Evolutionary conservation across 2,329 filamentous ascomycete species (phyloP), one percentile per base, ranked within the genome.

Genomic region (Monosporascus sp.): DNA sequence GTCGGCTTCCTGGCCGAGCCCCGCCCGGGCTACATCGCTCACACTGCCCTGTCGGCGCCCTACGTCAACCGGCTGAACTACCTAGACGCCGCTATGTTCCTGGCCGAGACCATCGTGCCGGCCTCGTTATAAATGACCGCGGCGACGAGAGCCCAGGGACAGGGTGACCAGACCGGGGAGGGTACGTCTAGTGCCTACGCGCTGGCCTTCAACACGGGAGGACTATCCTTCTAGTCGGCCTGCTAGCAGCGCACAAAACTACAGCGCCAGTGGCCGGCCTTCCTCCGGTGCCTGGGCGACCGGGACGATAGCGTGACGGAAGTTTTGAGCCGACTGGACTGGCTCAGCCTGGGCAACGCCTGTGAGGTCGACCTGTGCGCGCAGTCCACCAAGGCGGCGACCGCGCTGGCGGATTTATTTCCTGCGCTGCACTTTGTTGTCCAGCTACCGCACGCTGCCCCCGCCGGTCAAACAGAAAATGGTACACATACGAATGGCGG

Each of bases 1-100:
- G 57, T 52, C 1, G 71, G 70, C 2, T 73, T 74, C 48, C 63
- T 75, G 14, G 50, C 55, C 5, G 68, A 74, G 52, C 65, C 68
- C 1, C 47, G 60, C 35, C 57, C 64, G 0, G 66, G 62, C 0
- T 54, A 64, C 48, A 59, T 76, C 15, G 65, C 69, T 0, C 73
- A 75, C 56, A 75, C 65, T 2, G 39, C 63, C 0, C 55, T 75
- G 14, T 75, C 73, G 2, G 67, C 67, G 1, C 55, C 55, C 1
- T 75, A 75, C 49, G 62, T 72, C 8, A 65, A 62, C 5, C 63
- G 67, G 3, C 66, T 59, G 1, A 64, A 58, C 5, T 63, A 61
- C 17, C 61, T 71, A 1, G 73, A 75, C 52, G 71, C 73, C 0
- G 60, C 60, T 31, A 64, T 71, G 60, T 75, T 75, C 48, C 57